These are phyloP conservation scores for Penicillium vulpinum DNA, from an alignment of 2,329 filamentous ascomycete species.

Conservation along the genomic window DNA sequence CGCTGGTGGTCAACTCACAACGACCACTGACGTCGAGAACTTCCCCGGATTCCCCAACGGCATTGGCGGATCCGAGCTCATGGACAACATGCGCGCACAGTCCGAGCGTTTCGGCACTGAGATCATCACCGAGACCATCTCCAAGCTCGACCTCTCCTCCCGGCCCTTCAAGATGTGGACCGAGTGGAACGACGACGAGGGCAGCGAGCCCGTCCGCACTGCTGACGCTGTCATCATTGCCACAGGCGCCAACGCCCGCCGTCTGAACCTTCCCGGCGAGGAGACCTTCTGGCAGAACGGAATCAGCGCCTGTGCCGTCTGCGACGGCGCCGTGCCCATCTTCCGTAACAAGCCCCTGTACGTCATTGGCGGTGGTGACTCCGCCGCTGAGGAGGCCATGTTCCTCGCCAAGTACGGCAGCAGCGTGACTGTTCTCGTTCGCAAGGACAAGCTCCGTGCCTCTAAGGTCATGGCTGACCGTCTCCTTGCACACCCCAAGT, in stretches of 20 bases:
- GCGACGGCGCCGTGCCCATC: slow-evolving; percentile 94
- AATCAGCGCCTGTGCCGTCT: slow-evolving; percentile 94
- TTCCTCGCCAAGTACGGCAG: slow-evolving; percentile 97
- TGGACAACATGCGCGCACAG: slow-evolving; percentile 94
- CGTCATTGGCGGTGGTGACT: slow-evolving; percentile 95
- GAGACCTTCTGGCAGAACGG: slow-evolving; percentile 97
- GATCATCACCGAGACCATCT: slow-evolving; percentile 89
- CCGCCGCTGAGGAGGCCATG: slow-evolving; percentile 93
- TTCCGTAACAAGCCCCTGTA: slow-evolving; percentile 95
- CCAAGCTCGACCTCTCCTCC: slow-evolving; percentile 77
- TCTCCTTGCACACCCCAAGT: slow-evolving; percentile 79
- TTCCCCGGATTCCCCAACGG: slow-evolving; percentile 91
- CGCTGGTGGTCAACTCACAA: slow-evolving; percentile 93
- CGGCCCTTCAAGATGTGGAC: slow-evolving; percentile 92
- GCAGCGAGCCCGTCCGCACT: slow-evolving; percentile 72
- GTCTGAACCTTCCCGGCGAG: slow-evolving; percentile 81
- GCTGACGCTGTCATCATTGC: slow-evolving; percentile 92
- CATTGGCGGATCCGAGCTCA: slow-evolving; percentile 83
- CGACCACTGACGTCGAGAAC: slow-evolving; percentile 98
- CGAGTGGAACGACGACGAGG: slow-evolving; percentile 75
- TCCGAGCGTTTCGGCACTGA: slow-evolving; percentile 89
- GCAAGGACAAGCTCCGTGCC: slow-evolving; percentile 81
- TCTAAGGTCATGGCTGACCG: slow-evolving; percentile 90
- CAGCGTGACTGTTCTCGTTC: slow-evolving; percentile 91
- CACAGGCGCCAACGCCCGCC: slow-evolving; percentile 86